Evolutionary conservation across 345 rosid genomes (phyloP), one percentile per base, ranked within the genome.

Genomic region (Rhodamnia argentea): DNA sequence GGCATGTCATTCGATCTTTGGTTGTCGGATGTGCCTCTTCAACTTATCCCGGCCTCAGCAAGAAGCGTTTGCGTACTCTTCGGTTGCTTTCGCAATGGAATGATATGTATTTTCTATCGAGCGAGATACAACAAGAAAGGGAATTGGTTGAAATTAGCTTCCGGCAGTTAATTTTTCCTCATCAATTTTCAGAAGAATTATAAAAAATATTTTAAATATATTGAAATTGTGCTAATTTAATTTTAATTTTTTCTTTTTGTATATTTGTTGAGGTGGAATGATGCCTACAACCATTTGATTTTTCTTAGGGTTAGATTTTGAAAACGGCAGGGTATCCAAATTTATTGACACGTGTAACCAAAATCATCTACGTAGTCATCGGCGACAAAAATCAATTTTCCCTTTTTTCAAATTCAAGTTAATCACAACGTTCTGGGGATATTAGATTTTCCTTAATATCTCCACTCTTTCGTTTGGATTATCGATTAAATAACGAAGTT

Each of bases 101-200:
- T 14, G 55, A 52, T 13, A 52, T 14, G 55, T 52, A 52, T 52
- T 52, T 60, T 20, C 74, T 3, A 27, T 27, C 5, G 9, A 62
- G 37, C 5, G 7, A 0, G 2, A 60, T 8, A 13, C 27, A 60
- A 60, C 0, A n/a, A 1, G 15, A 27, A 60, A 27, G 37, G 4
- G 37, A 60, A 60, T 15, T 0, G 2, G 74, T 6, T 1, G 2
- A 60, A 27, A 27, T 60, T 60, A 13, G 74, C 74, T 27, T 13
- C 1, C 1, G 70, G 18, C 14, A 60, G 27, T 13, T n/a, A n/a
- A 32, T 60, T 60, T 60, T 60, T 60, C 70, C n/a, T 60, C 5
- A 16, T 32, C 70, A n/a, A 13, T 59, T 13, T 10, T 50, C 13
- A 3, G 12, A 3, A 51, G 14, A 51, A 51, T 11, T 51, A 51